phyloP scores from a whole-genome alignment of 2,329 filamentous ascomycete species.

The Pseudogymnoascus sp. region DNA sequence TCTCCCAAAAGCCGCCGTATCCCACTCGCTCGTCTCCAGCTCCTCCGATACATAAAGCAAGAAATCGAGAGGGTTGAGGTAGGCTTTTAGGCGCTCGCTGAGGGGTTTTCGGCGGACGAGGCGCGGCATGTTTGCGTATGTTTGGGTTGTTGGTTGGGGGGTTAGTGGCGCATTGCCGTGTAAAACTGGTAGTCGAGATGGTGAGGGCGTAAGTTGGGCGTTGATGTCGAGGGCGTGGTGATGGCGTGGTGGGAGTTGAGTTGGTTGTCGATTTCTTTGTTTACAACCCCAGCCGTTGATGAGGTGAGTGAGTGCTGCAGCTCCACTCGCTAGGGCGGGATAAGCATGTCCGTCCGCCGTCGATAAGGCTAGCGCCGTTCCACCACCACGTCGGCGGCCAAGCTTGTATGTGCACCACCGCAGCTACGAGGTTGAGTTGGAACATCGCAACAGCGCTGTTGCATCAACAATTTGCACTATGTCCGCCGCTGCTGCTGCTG shows the following conservation, averaged over 20 bases:
- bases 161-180: neutral
- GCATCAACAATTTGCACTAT: conserved; percentile 39
- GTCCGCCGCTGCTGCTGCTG: conserved; percentile 45
- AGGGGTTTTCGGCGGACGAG: conserved; percentile 76
- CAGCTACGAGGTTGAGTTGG: too few relatives aligned
- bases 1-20: conserved; percentile 68
- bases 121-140: conserved; percentile 50
- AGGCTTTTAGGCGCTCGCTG: conserved; percentile 67
- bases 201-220: neutral
- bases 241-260: neutral
- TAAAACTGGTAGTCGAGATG: neutral
- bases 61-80: conserved; percentile 81
- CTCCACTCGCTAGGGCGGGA: neutral
- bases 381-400: too few relatives aligned
- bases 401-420: too few relatives aligned
- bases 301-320: neutral
- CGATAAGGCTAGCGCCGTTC: conserved; percentile 3
- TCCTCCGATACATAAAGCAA: conserved; percentile 87
- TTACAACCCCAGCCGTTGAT: neutral
- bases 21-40: conserved; percentile 84
- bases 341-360: neutral
- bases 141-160: neutral
- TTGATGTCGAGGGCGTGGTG: neutral
- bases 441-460: too few relatives aligned
- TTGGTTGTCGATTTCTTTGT: neutral